phyloP scores from a whole-genome alignment of 2,329 filamentous ascomycete species.

The Cryphonectria radicalis region DNA sequence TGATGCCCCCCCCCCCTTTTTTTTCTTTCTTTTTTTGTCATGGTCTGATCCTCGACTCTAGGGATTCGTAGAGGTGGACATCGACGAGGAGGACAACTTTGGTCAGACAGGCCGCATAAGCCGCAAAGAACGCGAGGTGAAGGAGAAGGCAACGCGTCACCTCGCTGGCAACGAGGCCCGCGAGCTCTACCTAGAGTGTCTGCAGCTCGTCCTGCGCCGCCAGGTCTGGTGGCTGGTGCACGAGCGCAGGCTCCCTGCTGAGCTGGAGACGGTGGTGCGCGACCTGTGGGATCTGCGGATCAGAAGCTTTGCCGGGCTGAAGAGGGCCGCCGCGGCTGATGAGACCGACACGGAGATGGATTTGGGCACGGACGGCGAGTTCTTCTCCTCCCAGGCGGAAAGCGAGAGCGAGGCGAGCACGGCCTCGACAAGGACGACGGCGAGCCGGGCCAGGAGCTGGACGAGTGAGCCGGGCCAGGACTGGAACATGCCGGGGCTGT shows the following conservation, averaged over 20 bases:
- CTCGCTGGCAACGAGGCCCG: slow-evolving; percentile 70
- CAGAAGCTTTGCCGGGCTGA: slow-evolving; percentile 59
- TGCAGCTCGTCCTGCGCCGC: slow-evolving; percentile 83
- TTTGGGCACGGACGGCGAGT: slow-evolving; percentile 42
- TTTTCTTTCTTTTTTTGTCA: background rate
- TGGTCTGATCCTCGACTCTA: slow-evolving; percentile 31
- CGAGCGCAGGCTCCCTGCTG: slow-evolving; percentile 66
- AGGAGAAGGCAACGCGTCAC: slow-evolving; percentile 58
- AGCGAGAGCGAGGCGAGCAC: slow-evolving; percentile 36
- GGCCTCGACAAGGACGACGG: slow-evolving; percentile 38
- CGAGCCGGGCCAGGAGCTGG: slow-evolving; percentile 48
- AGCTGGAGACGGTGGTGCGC: slow-evolving; percentile 78
- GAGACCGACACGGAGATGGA: slow-evolving; percentile 38
- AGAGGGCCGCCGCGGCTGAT: slow-evolving; percentile 40
- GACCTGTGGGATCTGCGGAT: slow-evolving; percentile 83
- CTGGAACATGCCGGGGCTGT: slow-evolving; percentile 66
- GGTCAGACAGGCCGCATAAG: slow-evolving; percentile 60
- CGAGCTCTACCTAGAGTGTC: slow-evolving; percentile 79
- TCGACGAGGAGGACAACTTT: slow-evolving; percentile 71
- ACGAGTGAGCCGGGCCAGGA: slow-evolving; percentile 47
- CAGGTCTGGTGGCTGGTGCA: slow-evolving; percentile 77
- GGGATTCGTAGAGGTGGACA: slow-evolving; percentile 60
- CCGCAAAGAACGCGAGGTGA: slow-evolving; percentile 61
- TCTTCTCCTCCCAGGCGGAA: slow-evolving; percentile 64
- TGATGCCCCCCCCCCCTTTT: too few species aligned